Percentiles rank a stretch among this genome's conserved stretches.
These are phyloP conservation scores for Hyaloperonospora brassicae DNA, from an alignment of 352 stramenopile genomes.

Conservation along the genomic window DNA sequence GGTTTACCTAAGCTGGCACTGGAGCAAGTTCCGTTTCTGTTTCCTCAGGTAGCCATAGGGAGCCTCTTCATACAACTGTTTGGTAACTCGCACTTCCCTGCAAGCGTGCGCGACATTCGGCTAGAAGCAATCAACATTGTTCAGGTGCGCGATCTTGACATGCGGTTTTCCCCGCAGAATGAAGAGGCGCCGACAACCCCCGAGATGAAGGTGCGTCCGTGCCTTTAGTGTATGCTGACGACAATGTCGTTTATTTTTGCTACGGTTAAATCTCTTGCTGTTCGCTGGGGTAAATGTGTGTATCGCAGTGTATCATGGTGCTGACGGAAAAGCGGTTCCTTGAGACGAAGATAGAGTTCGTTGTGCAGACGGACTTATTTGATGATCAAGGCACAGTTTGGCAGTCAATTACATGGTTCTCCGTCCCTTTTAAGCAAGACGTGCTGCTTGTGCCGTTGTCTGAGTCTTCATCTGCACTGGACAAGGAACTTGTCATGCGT, in stretches of 20 bases:
- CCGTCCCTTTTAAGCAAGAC: slow-evolving; percentile 56
- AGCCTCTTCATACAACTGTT: slow-evolving; percentile 69
- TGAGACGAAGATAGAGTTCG: slow-evolving; percentile 62
- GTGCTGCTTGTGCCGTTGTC: slow-evolving; percentile 48
- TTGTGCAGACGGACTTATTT: slow-evolving; percentile 66
- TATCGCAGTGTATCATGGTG: slow-evolving; percentile 63
- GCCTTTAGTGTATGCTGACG: not conserved
- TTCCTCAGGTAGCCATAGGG: slow-evolving; percentile 57
- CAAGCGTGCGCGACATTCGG: slow-evolving; percentile 37
- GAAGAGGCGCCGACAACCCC: slow-evolving; percentile 12
- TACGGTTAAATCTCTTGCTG: not conserved
- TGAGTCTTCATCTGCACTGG: slow-evolving; percentile 29
- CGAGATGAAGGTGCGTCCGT: slow-evolving; percentile 36
- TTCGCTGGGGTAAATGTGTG: not conserved
- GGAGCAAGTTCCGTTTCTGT: slow-evolving; percentile 67
- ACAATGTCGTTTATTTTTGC: not conserved
- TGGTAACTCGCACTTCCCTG: slow-evolving; percentile 76
- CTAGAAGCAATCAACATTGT: slow-evolving; percentile 72
- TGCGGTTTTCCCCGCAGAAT: slow-evolving; percentile 50
- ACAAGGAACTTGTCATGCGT: slow-evolving; percentile 23
- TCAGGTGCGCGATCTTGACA: slow-evolving; percentile 58
- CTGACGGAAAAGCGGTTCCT: slow-evolving; percentile 67
- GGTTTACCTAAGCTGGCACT: slow-evolving; percentile 56
- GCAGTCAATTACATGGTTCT: slow-evolving; percentile 62
- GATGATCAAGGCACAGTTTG: slow-evolving; percentile 65